Evolutionary conservation across 2,329 filamentous ascomycete species (phyloP).

Genomic region (Alternaria infectoria): DNA sequence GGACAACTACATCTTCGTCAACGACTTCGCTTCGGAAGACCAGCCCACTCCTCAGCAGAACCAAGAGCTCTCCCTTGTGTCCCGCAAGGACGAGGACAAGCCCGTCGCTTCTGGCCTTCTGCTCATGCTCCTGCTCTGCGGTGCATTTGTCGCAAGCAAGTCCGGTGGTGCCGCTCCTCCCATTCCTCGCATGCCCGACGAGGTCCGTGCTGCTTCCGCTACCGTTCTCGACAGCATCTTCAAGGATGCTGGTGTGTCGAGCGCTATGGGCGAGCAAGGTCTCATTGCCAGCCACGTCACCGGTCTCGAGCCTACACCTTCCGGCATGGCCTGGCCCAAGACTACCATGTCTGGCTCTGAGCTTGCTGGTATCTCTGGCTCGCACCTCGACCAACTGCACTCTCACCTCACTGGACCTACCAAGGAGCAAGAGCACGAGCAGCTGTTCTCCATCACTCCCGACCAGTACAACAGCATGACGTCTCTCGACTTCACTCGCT

Average conservation of each 20-base stretch:
- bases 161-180: conserved; percentile 72
- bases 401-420: conserved; percentile 64
- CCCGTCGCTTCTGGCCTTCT: conserved; percentile 81
- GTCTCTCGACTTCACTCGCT: conserved; percentile 71
- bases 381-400: conserved; percentile 50
- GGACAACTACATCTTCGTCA: conserved; percentile 81
- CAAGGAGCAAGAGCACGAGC: conserved; percentile 84
- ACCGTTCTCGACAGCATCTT: conserved; percentile 80
- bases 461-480: conserved; percentile 88
- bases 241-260: conserved; percentile 74
- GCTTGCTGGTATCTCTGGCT: conserved; percentile 44
- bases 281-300: conserved; percentile 61
- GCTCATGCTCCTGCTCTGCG: conserved; percentile 95
- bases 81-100: conserved; percentile 56
- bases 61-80: conserved; percentile 50
- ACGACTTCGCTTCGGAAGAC: conserved; percentile 70
- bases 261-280: conserved; percentile 45
- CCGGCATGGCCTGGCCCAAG: conserved; percentile 47
- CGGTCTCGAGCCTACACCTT: conserved; percentile 47
- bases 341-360: conserved; percentile 46
- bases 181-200: conserved; percentile 79
- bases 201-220: conserved; percentile 78
- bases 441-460: conserved; percentile 83
- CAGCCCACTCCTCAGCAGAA: conserved; percentile 42
- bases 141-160: conserved; percentile 93